These are phyloP conservation scores for Oryza rufipogon DNA, from an alignment of 176 grass and related monocot genomes.

Conservation along the genomic window DNA sequence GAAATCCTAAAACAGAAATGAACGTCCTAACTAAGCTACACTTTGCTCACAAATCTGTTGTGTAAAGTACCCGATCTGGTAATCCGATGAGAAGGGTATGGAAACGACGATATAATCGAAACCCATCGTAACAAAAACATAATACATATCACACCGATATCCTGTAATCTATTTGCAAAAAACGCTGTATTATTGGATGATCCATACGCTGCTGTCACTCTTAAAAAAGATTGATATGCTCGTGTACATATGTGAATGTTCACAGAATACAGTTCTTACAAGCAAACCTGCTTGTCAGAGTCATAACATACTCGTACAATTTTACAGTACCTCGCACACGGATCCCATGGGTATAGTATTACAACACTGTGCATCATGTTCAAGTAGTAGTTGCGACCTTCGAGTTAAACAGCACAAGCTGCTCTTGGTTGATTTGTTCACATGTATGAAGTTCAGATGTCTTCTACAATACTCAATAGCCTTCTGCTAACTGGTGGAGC, in stretches of 20 bases:
- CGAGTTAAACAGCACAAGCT: not conserved
- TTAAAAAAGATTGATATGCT: not conserved
- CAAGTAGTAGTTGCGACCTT: conserved; percentile 13
- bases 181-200: not conserved
- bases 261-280: conserved; percentile 10
- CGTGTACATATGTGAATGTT: conserved; percentile 34
- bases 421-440: not conserved
- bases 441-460: conserved; percentile 38
- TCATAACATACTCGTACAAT: conserved; percentile 22
- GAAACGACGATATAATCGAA: not conserved
- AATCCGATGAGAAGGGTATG: not conserved
- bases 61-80: too few relatives aligned
- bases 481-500: conserved; percentile 78
- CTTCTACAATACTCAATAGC: conserved; percentile 58
- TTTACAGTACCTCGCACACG: not conserved
- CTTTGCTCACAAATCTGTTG: too few relatives aligned
- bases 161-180: not conserved
- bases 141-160: not conserved
- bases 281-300: conserved; percentile 7
- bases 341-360: conserved; percentile 22
- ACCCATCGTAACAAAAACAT: not conserved
- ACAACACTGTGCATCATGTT: conserved; percentile 31
- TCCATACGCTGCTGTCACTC: not conserved
- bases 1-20: not conserved
- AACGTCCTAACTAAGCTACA: too few relatives aligned